Base-by-base conservation (phyloP, 2,329 filamentous ascomycete species). In the Fusarium sp. region DNA sequence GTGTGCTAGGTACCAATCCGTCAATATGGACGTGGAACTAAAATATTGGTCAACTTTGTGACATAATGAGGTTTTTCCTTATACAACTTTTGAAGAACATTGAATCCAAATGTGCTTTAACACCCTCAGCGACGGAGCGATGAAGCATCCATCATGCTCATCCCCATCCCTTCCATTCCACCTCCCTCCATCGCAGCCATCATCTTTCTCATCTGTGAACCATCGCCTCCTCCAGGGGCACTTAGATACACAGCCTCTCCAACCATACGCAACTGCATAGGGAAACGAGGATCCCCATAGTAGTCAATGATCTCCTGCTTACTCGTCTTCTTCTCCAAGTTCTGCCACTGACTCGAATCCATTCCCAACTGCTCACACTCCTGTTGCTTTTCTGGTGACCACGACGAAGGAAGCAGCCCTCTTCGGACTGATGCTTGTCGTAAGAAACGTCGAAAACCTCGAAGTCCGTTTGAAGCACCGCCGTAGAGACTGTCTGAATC, bases 231-330 rank as follows among this genome's bases (percentile, higher is more conserved):
- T 0, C 79, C 81, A 1, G 77, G 74, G 0, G 74, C 78, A 1
- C 63, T 54, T 3, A 81, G 80, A 27, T 82, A 82, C 8, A 86
- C 76, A 0, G 73, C 73, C 72, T 87, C 84, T 7, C 78, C 83
- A 25, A 87, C 77, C 82, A 88, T 84, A 19, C 86, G 80, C 54
- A 88, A 77, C 79, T 87, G 84, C 84, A 86, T 86, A 5, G 85
- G 83, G 65, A 87, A 86, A 5, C 72, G 73, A 2, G 59, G 10
- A 54, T 87, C 81, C 6, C 81, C 80, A 52, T 87, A 88, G 54
- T 84, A 79, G 27, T 83, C 78, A 10, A 80, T 78, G 37, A 86
- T 76, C 46, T 82, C 79, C 18, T 49, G 51, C 75, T 84, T 84
- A 9, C 78, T 68, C 4, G 82, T 73, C 7, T 69, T 66, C 8